Evolutionary conservation across 192 early-diverging fungal genomes (phyloP).

Genomic region (Entomortierella beljakovae): DNA sequence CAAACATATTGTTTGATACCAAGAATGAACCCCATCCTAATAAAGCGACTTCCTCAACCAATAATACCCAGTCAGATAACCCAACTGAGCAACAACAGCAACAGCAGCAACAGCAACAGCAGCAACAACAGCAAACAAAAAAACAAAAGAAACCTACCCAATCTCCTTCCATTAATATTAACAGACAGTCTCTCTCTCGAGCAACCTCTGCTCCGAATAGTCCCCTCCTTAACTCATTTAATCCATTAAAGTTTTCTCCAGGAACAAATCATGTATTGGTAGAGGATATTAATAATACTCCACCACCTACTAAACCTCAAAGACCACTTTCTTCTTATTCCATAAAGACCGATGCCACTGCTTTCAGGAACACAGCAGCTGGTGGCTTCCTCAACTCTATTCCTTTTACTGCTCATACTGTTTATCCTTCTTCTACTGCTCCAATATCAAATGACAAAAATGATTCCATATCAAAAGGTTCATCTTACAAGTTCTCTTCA

Average conservation of each 20-base stretch:
- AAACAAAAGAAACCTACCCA: no score
- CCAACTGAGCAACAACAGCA: constrained; percentile 1
- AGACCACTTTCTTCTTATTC: constrained; percentile 16
- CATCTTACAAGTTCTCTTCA: not conserved
- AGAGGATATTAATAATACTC: not conserved
- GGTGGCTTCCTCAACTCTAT: constrained; percentile 14
- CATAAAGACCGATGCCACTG: constrained; percentile 4
- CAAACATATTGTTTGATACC: constrained; percentile 15
- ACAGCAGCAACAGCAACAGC: constrained; percentile 4
- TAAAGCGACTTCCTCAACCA: not conserved
- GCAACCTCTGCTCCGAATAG: constrained; percentile 14
- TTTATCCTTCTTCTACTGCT: not conserved
- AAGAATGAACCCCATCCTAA: constrained; percentile 10
- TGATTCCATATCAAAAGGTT: not conserved
- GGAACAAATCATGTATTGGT: not conserved
- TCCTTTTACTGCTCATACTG: not conserved
- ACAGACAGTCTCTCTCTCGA: not conserved
- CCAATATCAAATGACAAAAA: not conserved
- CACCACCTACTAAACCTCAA: not conserved
- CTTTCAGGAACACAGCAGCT: not conserved
- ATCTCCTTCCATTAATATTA: not conserved
- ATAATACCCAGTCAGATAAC: not conserved
- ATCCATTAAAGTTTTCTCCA: not conserved
- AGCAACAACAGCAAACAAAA: not conserved
- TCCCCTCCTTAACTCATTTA: constrained; percentile 5